These are phyloP conservation scores for Ilex asprella DNA, from an alignment of 257 asterid genomes.

Conservation along the genomic window DNA sequence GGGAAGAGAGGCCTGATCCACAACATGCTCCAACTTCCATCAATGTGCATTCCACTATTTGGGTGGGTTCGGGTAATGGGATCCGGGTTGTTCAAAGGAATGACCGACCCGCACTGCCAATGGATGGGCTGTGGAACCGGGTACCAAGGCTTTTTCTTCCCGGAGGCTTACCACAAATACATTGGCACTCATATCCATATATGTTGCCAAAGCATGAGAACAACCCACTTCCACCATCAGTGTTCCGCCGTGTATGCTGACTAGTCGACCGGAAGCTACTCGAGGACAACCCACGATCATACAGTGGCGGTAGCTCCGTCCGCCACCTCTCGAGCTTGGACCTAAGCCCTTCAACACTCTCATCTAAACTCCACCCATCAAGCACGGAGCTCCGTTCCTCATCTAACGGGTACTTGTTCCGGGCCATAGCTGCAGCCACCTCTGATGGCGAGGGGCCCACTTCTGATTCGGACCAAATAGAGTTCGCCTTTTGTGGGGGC, in stretches of 20 bases:
- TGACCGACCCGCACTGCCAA: conserved; percentile 31
- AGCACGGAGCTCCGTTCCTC: conserved; percentile 69
- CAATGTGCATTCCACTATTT: too few species aligned
- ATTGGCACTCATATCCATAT: conserved; percentile 70
- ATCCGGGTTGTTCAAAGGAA: conserved; percentile 25
- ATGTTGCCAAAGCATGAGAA: conserved; percentile 79
- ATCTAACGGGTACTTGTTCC: conserved; percentile 46
- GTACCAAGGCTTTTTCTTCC: conserved; percentile 16
- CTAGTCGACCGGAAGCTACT: conserved; percentile 55
- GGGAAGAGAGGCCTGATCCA: too few species aligned
- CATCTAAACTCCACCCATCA: conserved; percentile 93
- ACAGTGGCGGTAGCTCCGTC: conserved; percentile 68
- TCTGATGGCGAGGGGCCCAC: conserved; percentile 91
- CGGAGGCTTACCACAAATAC: conserved; percentile 79
- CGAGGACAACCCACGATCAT: conserved; percentile 48
- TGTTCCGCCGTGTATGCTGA: conserved; percentile 22
- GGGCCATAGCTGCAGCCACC: conserved; percentile 63
- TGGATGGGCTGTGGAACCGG: conserved; percentile 41
- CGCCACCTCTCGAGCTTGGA: conserved; percentile 91
- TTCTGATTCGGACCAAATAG: conserved; percentile 59
- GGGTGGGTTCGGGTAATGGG: too few species aligned
- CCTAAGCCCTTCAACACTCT: conserved; percentile 73
- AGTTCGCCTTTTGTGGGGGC: conserved; percentile 33
- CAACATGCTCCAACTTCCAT: too few species aligned
- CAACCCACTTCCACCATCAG: conserved; percentile 31